Evolutionary conservation across 805 yeast genomes (phyloP), one percentile per base, ranked within the genome.

Genomic region (Wickerhamiella allomyrinae): DNA sequence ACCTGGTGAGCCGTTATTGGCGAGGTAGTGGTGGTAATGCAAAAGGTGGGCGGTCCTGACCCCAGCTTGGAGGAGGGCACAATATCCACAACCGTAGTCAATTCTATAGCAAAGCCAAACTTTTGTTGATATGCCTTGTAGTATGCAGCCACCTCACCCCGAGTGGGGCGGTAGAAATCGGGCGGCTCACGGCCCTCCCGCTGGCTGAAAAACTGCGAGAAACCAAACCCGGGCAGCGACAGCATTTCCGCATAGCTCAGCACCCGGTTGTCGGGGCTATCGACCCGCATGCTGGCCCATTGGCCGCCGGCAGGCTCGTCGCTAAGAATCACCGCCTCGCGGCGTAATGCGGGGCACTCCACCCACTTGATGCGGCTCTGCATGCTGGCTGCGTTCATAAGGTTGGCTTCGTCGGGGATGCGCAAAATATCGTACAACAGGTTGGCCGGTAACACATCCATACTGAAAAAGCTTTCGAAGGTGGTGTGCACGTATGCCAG

Each of bases 241-340:
- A 59, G 50, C 60, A 56, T 59, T 43, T 57, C 60, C 7, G 57
- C 57, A 40, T 59, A 59, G 34, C 58, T 52, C 25, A 58, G 46
- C 3, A 46, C 46, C 25, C 42, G 37, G 8, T 48, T 48, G 8
- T 45, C 45, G 2, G 46, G 40, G 11, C 42, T 41, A 34, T 54
- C 57, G 1, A 29, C 42, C 2, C 29, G 38, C 13, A 49, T 44
- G 19, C 40, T 37, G 3, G 57, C 49, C 63, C 63, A 59, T 37
- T 59, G 63, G 8, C 63, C 63, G 5, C 63, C 63, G 0, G 60
- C 46, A 6, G 46, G 37, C 8, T 46, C 39, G 10, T 51, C 47
- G 19, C 60, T 58, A 6, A 55, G 39, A 13, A 59, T 56, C 10
- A 50, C 20, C 2, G 20, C 11, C 29, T 42, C 55, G 59, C 2